phyloP scores from a whole-genome alignment of 2,329 filamentous ascomycete species.

The Rutstroemia sydowiana region DNA sequence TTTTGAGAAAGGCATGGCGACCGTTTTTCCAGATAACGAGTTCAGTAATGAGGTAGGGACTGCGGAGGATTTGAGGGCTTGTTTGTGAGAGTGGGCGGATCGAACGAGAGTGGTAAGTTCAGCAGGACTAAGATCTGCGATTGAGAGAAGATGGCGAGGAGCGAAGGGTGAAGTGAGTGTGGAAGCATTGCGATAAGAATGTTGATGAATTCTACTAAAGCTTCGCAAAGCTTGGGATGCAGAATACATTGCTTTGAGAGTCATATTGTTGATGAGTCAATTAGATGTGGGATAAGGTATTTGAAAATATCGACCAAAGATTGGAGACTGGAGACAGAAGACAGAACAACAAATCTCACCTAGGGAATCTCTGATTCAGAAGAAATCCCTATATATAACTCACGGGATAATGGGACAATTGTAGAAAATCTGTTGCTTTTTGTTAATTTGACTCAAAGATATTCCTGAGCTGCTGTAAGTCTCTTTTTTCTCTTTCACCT shows the following conservation, averaged over 20 bases:
- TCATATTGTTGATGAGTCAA: conserved; percentile 5
- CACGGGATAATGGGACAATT: too few species aligned
- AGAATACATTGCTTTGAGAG: neutral
- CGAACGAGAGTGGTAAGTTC: conserved; percentile 78
- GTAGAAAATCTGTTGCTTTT: too few species aligned
- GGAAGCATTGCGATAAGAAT: conserved; percentile 20
- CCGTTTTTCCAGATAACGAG: conserved; percentile 65
- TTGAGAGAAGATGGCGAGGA: conserved; percentile 85
- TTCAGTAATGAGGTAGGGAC: conserved; percentile 52
- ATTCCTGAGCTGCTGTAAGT: too few species aligned
- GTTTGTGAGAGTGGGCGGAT: conserved; percentile 73
- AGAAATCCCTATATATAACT: too few species aligned
- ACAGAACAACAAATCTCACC: too few species aligned
- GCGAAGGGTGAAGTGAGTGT: conserved; percentile 40
- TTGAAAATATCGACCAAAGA: too few species aligned
- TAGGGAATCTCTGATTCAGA: too few species aligned
- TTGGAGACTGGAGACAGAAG: too few species aligned
- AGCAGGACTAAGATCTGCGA: conserved; percentile 70
- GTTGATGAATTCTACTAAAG: conserved; percentile 17
- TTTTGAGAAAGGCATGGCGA: conserved; percentile 97
- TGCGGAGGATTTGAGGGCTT: conserved; percentile 63
- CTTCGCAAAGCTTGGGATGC: conserved; percentile 15
- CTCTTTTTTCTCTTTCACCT: too few species aligned
- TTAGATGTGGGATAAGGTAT: too few species aligned
- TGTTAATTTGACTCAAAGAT: too few species aligned